phyloP scores from a whole-genome alignment of 768 basidiomycete species.

The Termitomyces sp. region DNA sequence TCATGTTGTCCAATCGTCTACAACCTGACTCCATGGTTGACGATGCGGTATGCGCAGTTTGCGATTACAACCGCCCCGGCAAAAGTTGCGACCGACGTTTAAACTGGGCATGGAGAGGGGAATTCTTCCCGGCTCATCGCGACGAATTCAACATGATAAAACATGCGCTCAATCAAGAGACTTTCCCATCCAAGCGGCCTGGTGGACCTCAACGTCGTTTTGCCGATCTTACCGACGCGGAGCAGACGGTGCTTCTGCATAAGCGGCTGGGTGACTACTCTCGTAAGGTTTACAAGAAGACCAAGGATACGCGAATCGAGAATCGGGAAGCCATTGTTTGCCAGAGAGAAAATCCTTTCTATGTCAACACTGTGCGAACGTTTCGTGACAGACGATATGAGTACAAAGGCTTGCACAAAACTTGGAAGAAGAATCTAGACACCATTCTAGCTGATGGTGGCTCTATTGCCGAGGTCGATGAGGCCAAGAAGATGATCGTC shows the following conservation, averaged over 20 bases:
- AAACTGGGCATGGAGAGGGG: conserved; percentile 99
- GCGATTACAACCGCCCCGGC: conserved; percentile 95
- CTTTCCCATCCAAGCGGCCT: conserved; percentile 79
- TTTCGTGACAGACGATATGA: conserved; percentile 98
- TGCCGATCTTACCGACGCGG: conserved; percentile 74
- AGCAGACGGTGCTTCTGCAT: conserved; percentile 90
- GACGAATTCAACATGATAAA: conserved; percentile 99
- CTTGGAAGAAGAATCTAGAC: conserved; percentile 99
- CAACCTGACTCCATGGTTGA: conserved; percentile 98
- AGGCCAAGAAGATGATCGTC: conserved; percentile 99
- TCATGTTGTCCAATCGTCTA: conserved; percentile 99
- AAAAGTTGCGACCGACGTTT: conserved; percentile 92
- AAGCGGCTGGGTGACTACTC: conserved; percentile 99
- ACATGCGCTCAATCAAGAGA: conserved; percentile 93
- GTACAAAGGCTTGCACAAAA: conserved; percentile 97
- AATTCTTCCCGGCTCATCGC: conserved; percentile 94
- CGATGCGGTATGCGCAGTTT: conserved; percentile 95
- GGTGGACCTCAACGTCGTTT: conserved; percentile 78
- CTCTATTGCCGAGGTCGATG: conserved; percentile 84
- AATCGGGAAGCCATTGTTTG: conserved; percentile 94
- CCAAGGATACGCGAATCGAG: conserved; percentile 95
- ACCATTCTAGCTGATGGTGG: conserved; percentile 62
- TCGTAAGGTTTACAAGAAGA: conserved; percentile 97
- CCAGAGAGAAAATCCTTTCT: conserved; percentile 97
- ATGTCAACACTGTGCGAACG: conserved; percentile 95